These are phyloP conservation scores for Ceratocystiopsis sp. DNA, from an alignment of 2,329 filamentous ascomycete genomes.

Conservation along the genomic window DNA sequence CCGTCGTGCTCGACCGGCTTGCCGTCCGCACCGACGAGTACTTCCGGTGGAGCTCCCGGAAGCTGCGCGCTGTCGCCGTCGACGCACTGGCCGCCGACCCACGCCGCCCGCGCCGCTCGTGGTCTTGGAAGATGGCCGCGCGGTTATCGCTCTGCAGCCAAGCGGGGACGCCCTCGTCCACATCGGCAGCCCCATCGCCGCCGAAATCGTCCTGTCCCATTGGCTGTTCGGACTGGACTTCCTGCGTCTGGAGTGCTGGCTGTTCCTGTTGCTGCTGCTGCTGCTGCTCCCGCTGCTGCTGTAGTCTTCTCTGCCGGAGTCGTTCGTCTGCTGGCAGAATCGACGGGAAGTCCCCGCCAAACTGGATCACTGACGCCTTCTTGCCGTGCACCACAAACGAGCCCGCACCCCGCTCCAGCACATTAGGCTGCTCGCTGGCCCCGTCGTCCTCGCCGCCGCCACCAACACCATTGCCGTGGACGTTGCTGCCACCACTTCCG, in stretches of 20 bases:
- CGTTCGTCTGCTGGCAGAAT: constrained; percentile 54
- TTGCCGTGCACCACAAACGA: constrained; percentile 96
- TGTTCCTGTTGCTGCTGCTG: constrained; percentile 19
- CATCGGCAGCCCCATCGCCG: no score
- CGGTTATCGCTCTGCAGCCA: constrained; percentile 25
- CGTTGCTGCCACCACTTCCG: not conserved
- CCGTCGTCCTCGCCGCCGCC: not conserved
- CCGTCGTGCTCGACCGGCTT: constrained; percentile 13
- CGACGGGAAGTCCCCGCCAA: constrained; percentile 76
- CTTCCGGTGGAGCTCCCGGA: constrained; percentile 43
- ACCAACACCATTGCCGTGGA: not conserved
- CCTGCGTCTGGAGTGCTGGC: constrained; percentile 19
- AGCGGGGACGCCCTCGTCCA: not conserved
- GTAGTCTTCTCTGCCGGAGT: constrained; percentile 42
- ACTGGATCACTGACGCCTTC: constrained; percentile 94
- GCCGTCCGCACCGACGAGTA: constrained; percentile 36
- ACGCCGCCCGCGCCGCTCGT: constrained; percentile 27
- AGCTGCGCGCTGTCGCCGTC: constrained; percentile 49
- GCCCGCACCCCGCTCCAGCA: constrained; percentile 60
- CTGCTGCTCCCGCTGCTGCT: constrained; percentile 14
- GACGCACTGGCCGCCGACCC: constrained; percentile 47
- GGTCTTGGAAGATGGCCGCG: constrained; percentile 28
- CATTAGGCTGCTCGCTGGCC: constrained; percentile 35
- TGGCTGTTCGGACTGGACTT: constrained; percentile 9
- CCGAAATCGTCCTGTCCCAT: not conserved